Conservation (phyloP, 495 filamentous ascomycete genomes). For the Symbiotaphrina buchneri region DNA sequence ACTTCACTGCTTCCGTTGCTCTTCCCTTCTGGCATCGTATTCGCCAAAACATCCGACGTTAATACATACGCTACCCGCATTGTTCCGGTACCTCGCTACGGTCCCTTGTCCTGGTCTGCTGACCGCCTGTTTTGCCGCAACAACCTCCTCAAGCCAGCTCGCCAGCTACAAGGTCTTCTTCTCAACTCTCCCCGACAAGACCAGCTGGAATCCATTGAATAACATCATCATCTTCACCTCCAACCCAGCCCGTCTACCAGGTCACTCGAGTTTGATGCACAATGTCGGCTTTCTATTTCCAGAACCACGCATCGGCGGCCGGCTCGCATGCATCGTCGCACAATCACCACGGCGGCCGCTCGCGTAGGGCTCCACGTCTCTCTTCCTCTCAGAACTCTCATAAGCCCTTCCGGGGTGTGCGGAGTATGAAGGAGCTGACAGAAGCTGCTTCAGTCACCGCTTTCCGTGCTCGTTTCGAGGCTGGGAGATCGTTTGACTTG, state of each 20-base stretch:
- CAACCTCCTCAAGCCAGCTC: not conserved
- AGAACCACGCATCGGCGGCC: conserved; percentile 26
- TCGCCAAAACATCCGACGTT: not conserved
- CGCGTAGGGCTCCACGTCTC: conserved; percentile 68
- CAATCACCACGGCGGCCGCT: conserved; percentile 66
- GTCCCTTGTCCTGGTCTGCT: too few relatives aligned
- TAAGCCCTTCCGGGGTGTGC: conserved; percentile 60
- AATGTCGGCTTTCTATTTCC: conserved; percentile 24
- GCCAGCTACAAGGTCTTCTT: not conserved
- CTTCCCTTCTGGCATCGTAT: not conserved
- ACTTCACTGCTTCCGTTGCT: too few relatives aligned
- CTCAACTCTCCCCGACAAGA: not conserved
- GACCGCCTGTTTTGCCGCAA: not conserved
- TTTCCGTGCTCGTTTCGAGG: conserved; percentile 73
- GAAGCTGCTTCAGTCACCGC: conserved; percentile 50
- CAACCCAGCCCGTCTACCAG: too few relatives aligned
- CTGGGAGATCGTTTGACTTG: conserved; percentile 84
- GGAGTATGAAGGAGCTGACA: conserved; percentile 74
- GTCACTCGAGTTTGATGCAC: too few relatives aligned
- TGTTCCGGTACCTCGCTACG: too few relatives aligned
- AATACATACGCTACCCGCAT: too few relatives aligned
- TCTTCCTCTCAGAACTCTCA: conserved; percentile 60
- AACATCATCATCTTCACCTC: too few relatives aligned
- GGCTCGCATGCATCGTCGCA: conserved; percentile 30
- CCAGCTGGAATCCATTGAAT: too few relatives aligned